Conservation (phyloP, 2,329 filamentous ascomycete species). For the Sordariomycetes sp. region DNA sequence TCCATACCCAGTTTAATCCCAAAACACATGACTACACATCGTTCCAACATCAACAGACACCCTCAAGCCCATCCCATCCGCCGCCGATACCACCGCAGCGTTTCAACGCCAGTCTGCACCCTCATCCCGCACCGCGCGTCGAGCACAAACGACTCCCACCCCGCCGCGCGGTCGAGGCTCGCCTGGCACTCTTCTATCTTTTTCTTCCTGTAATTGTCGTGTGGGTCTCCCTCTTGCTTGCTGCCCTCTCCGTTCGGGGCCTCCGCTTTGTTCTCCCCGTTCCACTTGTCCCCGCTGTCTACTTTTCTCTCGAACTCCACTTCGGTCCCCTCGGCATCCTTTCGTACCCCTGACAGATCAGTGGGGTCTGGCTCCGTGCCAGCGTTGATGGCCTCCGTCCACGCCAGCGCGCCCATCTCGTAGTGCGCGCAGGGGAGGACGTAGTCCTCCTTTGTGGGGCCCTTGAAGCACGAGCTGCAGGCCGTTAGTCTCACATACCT, state of each 20-base stretch:
- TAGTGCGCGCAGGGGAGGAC: slow-evolving; percentile 65
- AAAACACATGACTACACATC: too few relatives aligned
- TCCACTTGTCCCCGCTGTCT: neutral
- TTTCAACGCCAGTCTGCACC: slow-evolving; percentile 55
- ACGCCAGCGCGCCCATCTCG: slow-evolving; percentile 72
- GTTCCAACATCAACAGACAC: too few relatives aligned
- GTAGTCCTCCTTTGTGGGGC: slow-evolving; percentile 54
- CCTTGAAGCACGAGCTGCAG: slow-evolving; percentile 38
- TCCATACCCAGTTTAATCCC: neutral
- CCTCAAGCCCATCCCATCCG: slow-evolving; percentile 22
- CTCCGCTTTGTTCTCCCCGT: slow-evolving; percentile 12
- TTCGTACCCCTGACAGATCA: neutral
- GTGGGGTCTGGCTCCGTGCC: slow-evolving; percentile 6
- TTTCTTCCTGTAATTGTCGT: slow-evolving; percentile 23
- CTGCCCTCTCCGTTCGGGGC: slow-evolving; percentile 9
- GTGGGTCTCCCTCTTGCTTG: slow-evolving; percentile 11
- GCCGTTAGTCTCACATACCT: neutral
- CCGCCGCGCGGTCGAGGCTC: slow-evolving; percentile 53
- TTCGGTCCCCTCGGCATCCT: neutral
- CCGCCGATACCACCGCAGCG: slow-evolving; percentile 39
- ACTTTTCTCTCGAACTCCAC: neutral
- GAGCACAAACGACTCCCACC: slow-evolving; percentile 59
- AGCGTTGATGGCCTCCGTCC: slow-evolving; percentile 48
- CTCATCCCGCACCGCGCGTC: slow-evolving; percentile 65
- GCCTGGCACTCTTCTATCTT: slow-evolving; percentile 48